These are phyloP conservation scores for Aphanomyces euteiches DNA, from an alignment of 352 stramenopile genomes.

Conservation along the genomic window DNA sequence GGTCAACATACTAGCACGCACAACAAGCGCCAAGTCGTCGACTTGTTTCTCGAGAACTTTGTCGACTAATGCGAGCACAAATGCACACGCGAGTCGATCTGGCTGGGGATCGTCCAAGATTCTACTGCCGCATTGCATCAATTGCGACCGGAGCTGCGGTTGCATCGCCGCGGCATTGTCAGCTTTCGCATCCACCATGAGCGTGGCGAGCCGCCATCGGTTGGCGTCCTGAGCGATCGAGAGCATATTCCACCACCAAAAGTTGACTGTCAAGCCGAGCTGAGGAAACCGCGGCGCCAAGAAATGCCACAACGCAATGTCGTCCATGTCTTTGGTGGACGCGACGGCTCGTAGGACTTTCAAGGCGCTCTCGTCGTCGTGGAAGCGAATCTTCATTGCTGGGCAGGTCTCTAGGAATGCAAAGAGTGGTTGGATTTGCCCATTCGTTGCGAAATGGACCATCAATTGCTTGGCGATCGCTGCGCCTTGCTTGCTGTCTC, in stretches of 20 bases:
- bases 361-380: neutral
- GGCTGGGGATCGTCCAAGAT: neutral
- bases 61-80: neutral
- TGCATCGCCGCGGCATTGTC: neutral
- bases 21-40: conserved; percentile 11
- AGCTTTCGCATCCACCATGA: neutral
- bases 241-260: conserved; percentile 25
- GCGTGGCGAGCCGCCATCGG: conserved; percentile 7
- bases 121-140: neutral
- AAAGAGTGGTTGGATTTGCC: neutral
- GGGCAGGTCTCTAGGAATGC: conserved; percentile 1
- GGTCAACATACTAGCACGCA: neutral
- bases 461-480: neutral
- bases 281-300: neutral
- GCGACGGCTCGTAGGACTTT: conserved; percentile 3
- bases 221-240: conserved; percentile 1
- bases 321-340: neutral
- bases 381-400: neutral
- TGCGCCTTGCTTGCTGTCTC: neutral
- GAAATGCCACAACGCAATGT: conserved; percentile 20
- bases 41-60: neutral
- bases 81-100: conserved; percentile 9
- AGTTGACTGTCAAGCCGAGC: conserved; percentile 1
- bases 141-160: neutral
- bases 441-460: neutral